Evolutionary conservation across 225 moss, liverwort and hornwort genomes (phyloP), one percentile per base, ranked within the genome.

Genomic region (Takakia lepidozioides): DNA sequence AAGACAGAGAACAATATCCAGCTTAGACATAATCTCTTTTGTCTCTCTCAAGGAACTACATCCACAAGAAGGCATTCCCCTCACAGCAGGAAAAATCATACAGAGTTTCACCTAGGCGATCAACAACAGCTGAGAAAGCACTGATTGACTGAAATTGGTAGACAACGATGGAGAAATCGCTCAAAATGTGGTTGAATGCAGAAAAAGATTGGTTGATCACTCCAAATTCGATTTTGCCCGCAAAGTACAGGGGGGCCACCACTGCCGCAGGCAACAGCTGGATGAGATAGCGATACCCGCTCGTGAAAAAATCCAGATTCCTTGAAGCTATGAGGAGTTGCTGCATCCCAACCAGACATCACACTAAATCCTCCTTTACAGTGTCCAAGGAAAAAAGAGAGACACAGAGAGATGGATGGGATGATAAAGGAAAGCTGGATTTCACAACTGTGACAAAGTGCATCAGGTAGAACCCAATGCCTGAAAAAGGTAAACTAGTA

Each of bases 161-260:
- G 24, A 95, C 95, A 28, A 95, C 80, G 59, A 95, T 84, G 10
- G 95, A 95, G 36, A 95, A 87, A 48, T 95, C 95, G 49, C 84
- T 76, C 52, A 95, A 56, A 49, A 95, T 71, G 54, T 90, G 86
- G 69, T 87, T 84, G 59, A 95, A 95, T 27, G 95, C 95, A 35
- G 95, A 90, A 57, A 95, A 90, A 18, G 90, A 95, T 66, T 95
- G 95, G 60, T 90, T 95, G 52, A 95, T 90, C 56, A 95, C 87
- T 51, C 95, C 95, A 56, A 95, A 95, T 29, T 90, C 95, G 43
- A 95, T 90, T 60, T 87, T 72, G 8, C 95, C 95, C 27, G 82
- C 62, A 55, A 95, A 95, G 62, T 67, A 95, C 48, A 95, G 62
- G 27, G 95, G 95, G 59, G 95, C 95, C 54, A 95, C 95, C 26